Evolutionary conservation across 352 stramenopile genomes (phyloP), one percentile per base, ranked within the genome.

Genomic region (Ophiocytium majus): DNA sequence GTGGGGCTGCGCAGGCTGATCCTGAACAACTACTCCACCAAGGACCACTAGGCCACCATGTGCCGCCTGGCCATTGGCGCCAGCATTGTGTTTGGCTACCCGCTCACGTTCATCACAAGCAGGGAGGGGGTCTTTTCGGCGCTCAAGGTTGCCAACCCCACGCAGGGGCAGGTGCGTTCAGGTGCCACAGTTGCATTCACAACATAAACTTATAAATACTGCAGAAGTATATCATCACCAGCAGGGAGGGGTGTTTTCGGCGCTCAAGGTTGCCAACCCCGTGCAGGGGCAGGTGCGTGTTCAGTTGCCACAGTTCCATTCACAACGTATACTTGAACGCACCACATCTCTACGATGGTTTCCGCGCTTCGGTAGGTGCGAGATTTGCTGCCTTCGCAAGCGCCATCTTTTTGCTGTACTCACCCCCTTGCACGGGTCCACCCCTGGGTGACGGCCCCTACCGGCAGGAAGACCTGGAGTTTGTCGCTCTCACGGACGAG

Each of bases 1-100:
- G n/a, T n/a, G n/a, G n/a, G n/a, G n/a, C n/a, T n/a, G n/a, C 36
- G 32, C 36, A 83, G 86, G 32, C 81, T 90, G 49, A 89, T 90
- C 33, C 75, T 90, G 35, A 90, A 90, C 76, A 90, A 90, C 76
- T 90, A 88, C 80, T 79, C 86, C 10, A 88, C 79, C 10, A 37
- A 83, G 71, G 86, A 89, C 84, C 64, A 79, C 5, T 36, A 89
- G 79, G 86, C 86, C 17, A 87, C 83, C 9, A 63, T 88, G 33
- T 89, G 86, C 79, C 81, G 86, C 28, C 34, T 87, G 34, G 86
- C 86, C 37, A 89, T 89, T 75, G 82, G 83, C 5, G 83, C 28
- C 0, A 89, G 83, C 28, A 89, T 89, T 50, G 83, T 89, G 32
- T 87, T 87, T 33, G 86, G 86, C 0, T 89, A 89, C 49, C 86